A percentile compares a stretch with the other conserved stretches of the same genome.
Evolutionary conservation across 208 protist species (phyloP).

Genomic region (Angomonas desouzai): DNA sequence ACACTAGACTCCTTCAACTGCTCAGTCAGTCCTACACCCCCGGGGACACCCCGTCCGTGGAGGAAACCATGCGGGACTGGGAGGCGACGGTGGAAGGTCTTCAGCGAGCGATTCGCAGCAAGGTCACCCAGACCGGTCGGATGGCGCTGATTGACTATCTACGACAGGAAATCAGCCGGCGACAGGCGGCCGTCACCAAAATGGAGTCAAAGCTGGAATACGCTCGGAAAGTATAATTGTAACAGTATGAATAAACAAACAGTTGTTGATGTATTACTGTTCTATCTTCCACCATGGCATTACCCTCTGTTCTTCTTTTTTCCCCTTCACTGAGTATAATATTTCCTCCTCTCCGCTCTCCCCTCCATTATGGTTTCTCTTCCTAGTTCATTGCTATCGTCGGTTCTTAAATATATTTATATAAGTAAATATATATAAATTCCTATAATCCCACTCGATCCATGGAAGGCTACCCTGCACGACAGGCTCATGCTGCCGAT

Average conservation of each 20-base stretch:
- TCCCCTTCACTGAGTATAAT: neutral
- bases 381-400: conserved; percentile 11
- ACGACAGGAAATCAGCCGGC: conserved; percentile 35
- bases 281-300: no score
- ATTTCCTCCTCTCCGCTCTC: neutral
- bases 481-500: conserved; percentile 32
- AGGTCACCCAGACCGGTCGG: conserved; percentile 48
- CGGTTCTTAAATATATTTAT: neutral
- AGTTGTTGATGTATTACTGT: no score
- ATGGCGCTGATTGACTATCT: conserved; percentile 47
- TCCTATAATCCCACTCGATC: no score
- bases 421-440: no score
- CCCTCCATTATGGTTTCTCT: no score
- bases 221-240: neutral
- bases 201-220: conserved; percentile 26
- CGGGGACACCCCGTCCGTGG: neutral
- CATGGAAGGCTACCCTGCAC: conserved; percentile 27
- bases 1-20: conserved; percentile 24
- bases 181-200: conserved; percentile 28
- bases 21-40: neutral
- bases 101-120: conserved; percentile 67
- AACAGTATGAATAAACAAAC: no score
- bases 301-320: conserved; percentile 5
- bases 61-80: conserved; percentile 8
- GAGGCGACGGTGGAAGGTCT: conserved; percentile 24